Conservation (phyloP, 768 basidiomycete species). For the Kwoniella sp. region DNA sequence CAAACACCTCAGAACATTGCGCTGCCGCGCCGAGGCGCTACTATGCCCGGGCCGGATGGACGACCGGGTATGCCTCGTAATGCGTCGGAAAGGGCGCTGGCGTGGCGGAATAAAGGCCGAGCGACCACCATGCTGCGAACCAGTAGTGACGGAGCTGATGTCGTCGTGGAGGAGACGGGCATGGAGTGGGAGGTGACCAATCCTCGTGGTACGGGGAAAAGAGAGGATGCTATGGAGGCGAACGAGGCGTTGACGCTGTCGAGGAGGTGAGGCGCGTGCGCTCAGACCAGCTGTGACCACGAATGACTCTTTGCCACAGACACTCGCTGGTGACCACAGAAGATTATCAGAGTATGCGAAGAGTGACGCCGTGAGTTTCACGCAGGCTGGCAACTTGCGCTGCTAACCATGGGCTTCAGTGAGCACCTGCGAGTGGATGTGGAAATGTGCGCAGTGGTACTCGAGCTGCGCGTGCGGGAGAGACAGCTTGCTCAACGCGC, state of each 20-base stretch:
- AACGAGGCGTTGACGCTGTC: neutral
- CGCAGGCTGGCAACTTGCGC: neutral
- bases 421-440: slow-evolving; percentile 38
- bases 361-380: slow-evolving; percentile 25
- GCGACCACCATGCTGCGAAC: slow-evolving; percentile 30
- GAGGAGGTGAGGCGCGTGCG: slow-evolving; percentile 3
- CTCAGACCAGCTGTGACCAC: neutral
- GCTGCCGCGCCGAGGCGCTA: neutral
- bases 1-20: neutral
- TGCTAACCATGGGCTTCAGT: slow-evolving; percentile 14
- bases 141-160: slow-evolving; percentile 42
- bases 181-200: slow-evolving; percentile 39
- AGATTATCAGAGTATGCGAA: slow-evolving; percentile 21
- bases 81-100: slow-evolving; percentile 18
- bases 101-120: slow-evolving; percentile 25
- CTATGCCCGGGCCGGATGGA: slow-evolving; percentile 2
- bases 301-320: slow-evolving; percentile 19
- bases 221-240: neutral
- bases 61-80: slow-evolving; percentile 3
- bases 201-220: slow-evolving; percentile 33
- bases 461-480: slow-evolving; percentile 28
- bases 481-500: slow-evolving; percentile 23
- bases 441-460: slow-evolving; percentile 29
- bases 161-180: slow-evolving; percentile 31
- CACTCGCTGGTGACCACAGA: slow-evolving; percentile 28